Evolutionary conservation across 2,329 filamentous ascomycete species (phyloP), one percentile per base, ranked within the genome.

Genomic region (Arthrobotrys sphaeroides): DNA sequence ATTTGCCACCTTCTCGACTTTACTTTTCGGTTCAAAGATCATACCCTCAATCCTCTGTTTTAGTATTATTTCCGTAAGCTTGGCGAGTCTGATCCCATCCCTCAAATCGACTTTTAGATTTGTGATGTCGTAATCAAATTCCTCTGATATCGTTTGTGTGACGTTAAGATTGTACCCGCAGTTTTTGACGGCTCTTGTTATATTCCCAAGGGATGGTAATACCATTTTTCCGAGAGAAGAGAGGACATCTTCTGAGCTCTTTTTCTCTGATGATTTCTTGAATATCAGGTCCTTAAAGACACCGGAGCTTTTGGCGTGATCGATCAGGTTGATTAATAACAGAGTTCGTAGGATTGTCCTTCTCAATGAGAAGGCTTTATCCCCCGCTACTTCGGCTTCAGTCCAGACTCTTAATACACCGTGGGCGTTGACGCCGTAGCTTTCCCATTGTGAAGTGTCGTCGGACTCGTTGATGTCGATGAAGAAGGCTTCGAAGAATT

Each of bases 51-150:
- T 26, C 13, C 18, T 82, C 1, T 49, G 42, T 13, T 22, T 47
- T 26, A 64, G 31, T 1, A 90, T 80, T 0, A 89, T 76, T 77
- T 90, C 89, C 0, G 88, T 86, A 7, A 90, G 83, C 59, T 86
- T 85, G 3, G 87, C 86, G n/a, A 90, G 80, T 47, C 86, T 82
- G 6, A 90, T 84, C 0, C 89, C 88, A 79, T 90, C 87, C 33
- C 88, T 85, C 20, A 90, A 82, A 78, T 90, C 88, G 6, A 88
- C 84, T 0, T 88, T 88, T 22, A 90, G 83, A 77, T 90, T 90
- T 6, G 83, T 82, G 65, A 90, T 85, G 40, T 82, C 81, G 79
- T 88, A 90, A 0, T 83, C 82, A 77, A 87, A 87, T 80, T 90
- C 88, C 75, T 88, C 84, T 4, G 90, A 83, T 1, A 85, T 84